Evolutionary conservation across 352 stramenopile genomes (phyloP), one percentile per base, ranked within the genome.

Genomic region (Globisporangium heterothallicum): DNA sequence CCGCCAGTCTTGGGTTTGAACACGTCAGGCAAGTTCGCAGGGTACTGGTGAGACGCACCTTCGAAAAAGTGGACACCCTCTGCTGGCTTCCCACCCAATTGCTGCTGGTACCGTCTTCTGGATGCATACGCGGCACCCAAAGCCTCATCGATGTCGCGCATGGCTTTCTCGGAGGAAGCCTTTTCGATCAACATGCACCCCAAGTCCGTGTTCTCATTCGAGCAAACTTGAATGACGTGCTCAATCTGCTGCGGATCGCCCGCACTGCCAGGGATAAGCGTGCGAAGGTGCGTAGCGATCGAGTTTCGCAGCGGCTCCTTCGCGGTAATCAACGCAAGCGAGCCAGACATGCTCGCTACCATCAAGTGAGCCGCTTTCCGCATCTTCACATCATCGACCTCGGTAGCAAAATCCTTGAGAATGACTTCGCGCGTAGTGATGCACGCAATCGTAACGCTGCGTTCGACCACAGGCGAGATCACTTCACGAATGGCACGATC

Each of bases 161-260:
- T 97, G 3, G 97, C 96, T 67, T 99, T 99, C 61, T 99, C 96
- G 5, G 93, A 99, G 18, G 97, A 98, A 18, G 97, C 97, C 81
- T 99, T 99, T 70, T 99, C 97, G 60, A 99, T 99, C 18, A 99
- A 73, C 86, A 98, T 98, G 67, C 95, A 99, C 24, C 97, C 97
- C 22, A 99, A 63, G 59, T 99, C 97, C n/a, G 98, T 87, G 74
- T 99, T 99, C 49, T 99, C 97, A 24, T 96, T 97, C 4, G 94
- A 94, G 65, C 95, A 99, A 26, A 98, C 93, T 52, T 97, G 89
- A 34, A 99, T 96, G 54, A 98, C 97, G 60, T 99, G 94, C 53
- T 99, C 96, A 41, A 99, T 92, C 36, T 97, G 85, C 53, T 92
- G 86, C 35, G 92, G 71, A 22, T 99, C 95, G 16, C 75, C 77